phyloP scores from a whole-genome alignment of 2,329 filamentous ascomycete species.

The Tolypocladium endophyticum region DNA sequence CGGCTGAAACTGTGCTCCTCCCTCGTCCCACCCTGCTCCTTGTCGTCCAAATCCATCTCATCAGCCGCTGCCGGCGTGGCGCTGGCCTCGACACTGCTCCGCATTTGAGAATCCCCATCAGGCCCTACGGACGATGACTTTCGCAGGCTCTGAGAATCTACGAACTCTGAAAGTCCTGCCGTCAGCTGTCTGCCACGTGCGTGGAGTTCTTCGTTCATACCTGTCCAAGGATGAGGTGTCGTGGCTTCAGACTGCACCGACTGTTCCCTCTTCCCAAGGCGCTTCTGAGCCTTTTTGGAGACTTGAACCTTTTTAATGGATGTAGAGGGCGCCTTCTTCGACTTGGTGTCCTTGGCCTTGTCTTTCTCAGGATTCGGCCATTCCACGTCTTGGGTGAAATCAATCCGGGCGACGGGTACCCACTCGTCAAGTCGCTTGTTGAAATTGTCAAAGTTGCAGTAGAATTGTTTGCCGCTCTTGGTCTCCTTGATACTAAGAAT shows the following conservation, averaged over 20 bases:
- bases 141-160: slow-evolving; percentile 33
- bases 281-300: slow-evolving; percentile 49
- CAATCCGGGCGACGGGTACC: slow-evolving; percentile 73
- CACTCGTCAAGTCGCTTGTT: slow-evolving; percentile 84
- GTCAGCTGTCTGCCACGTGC: neutral
- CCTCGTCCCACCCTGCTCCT: slow-evolving; percentile 31
- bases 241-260: slow-evolving; percentile 41
- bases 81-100: slow-evolving; percentile 30
- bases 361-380: slow-evolving; percentile 90
- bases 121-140: slow-evolving; percentile 31
- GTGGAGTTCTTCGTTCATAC: slow-evolving; percentile 10
- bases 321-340: slow-evolving; percentile 54
- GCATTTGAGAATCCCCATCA: slow-evolving; percentile 34
- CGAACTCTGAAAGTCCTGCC: slow-evolving; percentile 24
- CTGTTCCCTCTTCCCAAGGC: slow-evolving; percentile 44
- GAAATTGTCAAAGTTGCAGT: slow-evolving; percentile 97
- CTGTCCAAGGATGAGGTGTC: slow-evolving; percentile 42
- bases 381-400: slow-evolving; percentile 84
- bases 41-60: slow-evolving; percentile 46
- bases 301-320: slow-evolving; percentile 46
- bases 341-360: slow-evolving; percentile 63
- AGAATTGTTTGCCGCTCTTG: slow-evolving; percentile 81
- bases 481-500: slow-evolving; percentile 90
- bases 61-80: slow-evolving; percentile 35
- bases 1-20: slow-evolving; percentile 54